A percentile compares a stretch with the other conserved stretches of the same genome.
Conservation (phyloP, 306 rosid species). For the Prunus fruticosa region DNA sequence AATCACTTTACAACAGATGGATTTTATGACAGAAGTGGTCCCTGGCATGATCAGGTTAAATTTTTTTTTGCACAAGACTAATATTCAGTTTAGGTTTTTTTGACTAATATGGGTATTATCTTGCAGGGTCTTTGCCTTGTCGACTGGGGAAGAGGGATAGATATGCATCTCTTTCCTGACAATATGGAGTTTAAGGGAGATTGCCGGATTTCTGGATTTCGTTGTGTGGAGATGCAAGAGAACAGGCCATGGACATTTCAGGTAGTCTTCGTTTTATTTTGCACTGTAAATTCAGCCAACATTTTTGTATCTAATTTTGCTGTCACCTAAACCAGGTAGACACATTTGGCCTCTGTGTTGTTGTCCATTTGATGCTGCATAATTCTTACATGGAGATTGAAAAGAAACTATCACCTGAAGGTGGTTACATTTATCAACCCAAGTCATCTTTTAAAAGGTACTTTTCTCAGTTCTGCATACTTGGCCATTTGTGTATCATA, state of each 20-base stretch:
- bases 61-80: neutral
- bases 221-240: conserved; percentile 87
- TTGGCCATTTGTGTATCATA: neutral
- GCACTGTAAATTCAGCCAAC: conserved; percentile 7
- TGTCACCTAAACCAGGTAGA: conserved; percentile 59
- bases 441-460: conserved; percentile 74
- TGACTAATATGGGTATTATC: neutral
- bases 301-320: conserved; percentile 3
- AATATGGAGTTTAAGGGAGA: conserved; percentile 65
- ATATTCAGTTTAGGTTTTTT: conserved; percentile 9
- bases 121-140: conserved; percentile 92
- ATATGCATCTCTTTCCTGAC: conserved; percentile 71
- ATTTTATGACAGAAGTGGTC: conserved; percentile 57
- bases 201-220: conserved; percentile 87
- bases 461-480: conserved; percentile 2
- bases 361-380: conserved; percentile 82
- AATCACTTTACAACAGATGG: conserved; percentile 44
- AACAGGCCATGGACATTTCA: conserved; percentile 79
- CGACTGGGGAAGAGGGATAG: conserved; percentile 99
- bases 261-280: conserved; percentile 41
- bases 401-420: conserved; percentile 63
- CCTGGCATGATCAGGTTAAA: conserved; percentile 80
- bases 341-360: conserved; percentile 73
- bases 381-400: conserved; percentile 70
- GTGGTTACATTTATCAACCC: conserved; percentile 54